A percentile compares a stretch with the other conserved stretches of the same genome.
These are phyloP conservation scores for Colletotrichum kahawae DNA, from an alignment of 2,329 filamentous ascomycete genomes.

Conservation along the genomic window DNA sequence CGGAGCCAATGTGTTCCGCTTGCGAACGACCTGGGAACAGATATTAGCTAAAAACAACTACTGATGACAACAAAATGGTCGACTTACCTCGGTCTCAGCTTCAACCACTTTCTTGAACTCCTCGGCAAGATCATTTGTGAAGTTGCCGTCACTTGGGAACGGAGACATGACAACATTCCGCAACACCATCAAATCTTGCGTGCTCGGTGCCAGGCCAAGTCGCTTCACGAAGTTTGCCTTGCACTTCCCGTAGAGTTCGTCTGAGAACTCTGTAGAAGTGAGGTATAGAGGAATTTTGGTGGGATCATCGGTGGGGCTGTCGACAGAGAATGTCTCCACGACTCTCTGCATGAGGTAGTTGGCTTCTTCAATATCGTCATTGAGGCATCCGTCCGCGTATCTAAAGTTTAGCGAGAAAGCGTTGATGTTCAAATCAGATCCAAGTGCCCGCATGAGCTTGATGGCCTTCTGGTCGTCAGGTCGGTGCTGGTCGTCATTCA, in stretches of 20 bases:
- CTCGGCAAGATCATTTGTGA: conserved; percentile 40
- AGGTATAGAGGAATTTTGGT: conserved; percentile 47
- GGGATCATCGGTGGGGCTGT: conserved; percentile 41
- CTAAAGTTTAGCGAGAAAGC: conserved; percentile 49
- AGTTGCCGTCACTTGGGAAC: conserved; percentile 43
- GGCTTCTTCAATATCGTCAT: conserved; percentile 50
- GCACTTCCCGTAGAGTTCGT: conserved; percentile 45
- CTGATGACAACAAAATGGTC: neutral
- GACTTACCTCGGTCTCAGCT: conserved; percentile 24
- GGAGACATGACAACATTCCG: conserved; percentile 55
- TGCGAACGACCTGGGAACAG: conserved; percentile 28
- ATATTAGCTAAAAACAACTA: neutral
- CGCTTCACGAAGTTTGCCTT: conserved; percentile 44
- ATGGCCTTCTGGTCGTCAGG: conserved; percentile 36
- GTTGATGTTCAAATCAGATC: conserved; percentile 54
- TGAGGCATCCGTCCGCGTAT: conserved; percentile 39
- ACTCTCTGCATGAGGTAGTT: conserved; percentile 53
- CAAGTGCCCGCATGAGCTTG: conserved; percentile 42
- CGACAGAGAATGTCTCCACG: conserved; percentile 45
- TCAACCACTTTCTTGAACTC: conserved; percentile 35
- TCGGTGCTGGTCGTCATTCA: conserved; percentile 29
- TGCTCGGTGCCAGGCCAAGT: conserved; percentile 36
- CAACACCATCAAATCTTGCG: conserved; percentile 46
- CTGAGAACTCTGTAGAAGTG: conserved; percentile 47
- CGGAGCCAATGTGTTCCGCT: conserved; percentile 38